Evolutionary conservation across 1,139 yeast species (phyloP).

Genomic region (Suzukiozyma palmioleophila): DNA sequence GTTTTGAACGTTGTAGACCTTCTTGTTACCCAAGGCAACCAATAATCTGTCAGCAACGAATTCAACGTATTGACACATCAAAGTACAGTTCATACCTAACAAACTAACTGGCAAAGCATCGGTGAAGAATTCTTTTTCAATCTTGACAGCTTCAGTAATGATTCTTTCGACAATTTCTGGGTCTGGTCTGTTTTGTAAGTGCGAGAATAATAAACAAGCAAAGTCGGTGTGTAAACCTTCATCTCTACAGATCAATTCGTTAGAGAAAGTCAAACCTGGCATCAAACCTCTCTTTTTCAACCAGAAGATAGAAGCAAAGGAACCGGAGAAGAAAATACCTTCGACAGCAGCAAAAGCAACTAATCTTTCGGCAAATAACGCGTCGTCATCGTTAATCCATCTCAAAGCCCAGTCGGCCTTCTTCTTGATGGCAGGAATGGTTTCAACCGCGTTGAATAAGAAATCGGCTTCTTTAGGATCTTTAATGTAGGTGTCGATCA

Average conservation of each 20-base stretch:
- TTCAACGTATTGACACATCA: slow-evolving; percentile 97
- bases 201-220: slow-evolving; percentile 92
- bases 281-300: slow-evolving; percentile 94
- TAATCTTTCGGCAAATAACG: slow-evolving; percentile 89
- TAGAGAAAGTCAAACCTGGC: slow-evolving; percentile 98
- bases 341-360: slow-evolving; percentile 99
- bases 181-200: slow-evolving; percentile 84
- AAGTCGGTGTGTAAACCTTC: slow-evolving; percentile 98
- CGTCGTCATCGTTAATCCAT: slow-evolving; percentile 87
- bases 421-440: slow-evolving; percentile 88
- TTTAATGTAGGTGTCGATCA: slow-evolving; percentile 91
- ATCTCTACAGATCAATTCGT: slow-evolving; percentile 95
- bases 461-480: slow-evolving; percentile 89
- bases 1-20: slow-evolving; percentile 80
- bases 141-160: slow-evolving; percentile 90
- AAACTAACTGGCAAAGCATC: slow-evolving; percentile 90
- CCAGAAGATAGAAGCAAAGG: slow-evolving; percentile 98
- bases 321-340: slow-evolving; percentile 97
- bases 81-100: slow-evolving; percentile 86
- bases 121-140: slow-evolving; percentile 90
- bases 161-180: slow-evolving; percentile 73
- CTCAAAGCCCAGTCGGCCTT: slow-evolving; percentile 98
- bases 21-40: slow-evolving; percentile 84
- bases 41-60: slow-evolving; percentile 94
- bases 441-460: slow-evolving; percentile 90